These are phyloP conservation scores for Lumnitzera littorea DNA, from an alignment of 345 rosid species.

Conservation along the genomic window DNA sequence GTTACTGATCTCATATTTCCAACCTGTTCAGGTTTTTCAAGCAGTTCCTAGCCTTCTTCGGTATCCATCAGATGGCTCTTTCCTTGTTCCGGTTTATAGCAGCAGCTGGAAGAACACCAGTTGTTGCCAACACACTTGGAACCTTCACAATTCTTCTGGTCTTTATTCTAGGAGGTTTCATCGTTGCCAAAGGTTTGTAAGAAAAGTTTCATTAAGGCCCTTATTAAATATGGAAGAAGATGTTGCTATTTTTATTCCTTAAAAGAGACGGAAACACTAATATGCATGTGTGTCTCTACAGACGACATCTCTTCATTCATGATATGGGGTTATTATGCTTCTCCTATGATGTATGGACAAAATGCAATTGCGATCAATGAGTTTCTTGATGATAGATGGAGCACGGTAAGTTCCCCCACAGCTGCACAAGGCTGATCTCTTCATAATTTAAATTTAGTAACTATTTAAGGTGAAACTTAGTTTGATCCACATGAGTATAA, in stretches of 20 bases:
- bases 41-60: conserved; percentile 36
- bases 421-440: not conserved
- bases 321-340: conserved; percentile 24
- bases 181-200: conserved; percentile 16
- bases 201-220: conserved; percentile 14
- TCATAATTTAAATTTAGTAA: conserved; percentile 8
- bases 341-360: conserved; percentile 27
- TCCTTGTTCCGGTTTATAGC: conserved; percentile 47
- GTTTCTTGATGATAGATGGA: conserved; percentile 19
- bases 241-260: too few species aligned
- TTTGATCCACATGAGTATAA: not conserved
- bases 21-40: conserved; percentile 29
- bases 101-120: conserved; percentile 38
- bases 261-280: too few species aligned
- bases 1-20: not conserved
- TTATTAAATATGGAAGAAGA: too few species aligned
- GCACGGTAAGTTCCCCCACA: conserved; percentile 7
- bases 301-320: conserved; percentile 15
- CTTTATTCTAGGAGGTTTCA: conserved; percentile 35
- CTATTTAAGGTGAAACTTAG: not conserved
- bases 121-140: conserved; percentile 41
- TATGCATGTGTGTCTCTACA: conserved; percentile 6
- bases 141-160: conserved; percentile 35
- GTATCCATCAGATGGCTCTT: conserved; percentile 43
- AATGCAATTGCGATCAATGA: conserved; percentile 24